Evolutionary conservation across 768 basidiomycete genomes (phyloP).

Genomic region (Psilocybe cyanescens): DNA sequence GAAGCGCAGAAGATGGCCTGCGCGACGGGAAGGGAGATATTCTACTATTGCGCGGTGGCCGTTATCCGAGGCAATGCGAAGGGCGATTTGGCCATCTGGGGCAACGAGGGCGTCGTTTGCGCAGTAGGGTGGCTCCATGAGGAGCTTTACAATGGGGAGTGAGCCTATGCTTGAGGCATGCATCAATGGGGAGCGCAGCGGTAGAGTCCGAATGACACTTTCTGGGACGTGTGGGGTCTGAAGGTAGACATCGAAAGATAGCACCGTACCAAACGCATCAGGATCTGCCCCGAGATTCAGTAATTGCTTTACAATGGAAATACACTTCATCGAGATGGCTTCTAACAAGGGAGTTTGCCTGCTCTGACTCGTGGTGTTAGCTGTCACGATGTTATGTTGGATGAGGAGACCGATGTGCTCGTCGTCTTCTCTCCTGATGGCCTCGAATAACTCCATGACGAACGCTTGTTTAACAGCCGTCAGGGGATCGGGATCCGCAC

Average conservation of each 20-base stretch:
- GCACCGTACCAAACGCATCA: neutral
- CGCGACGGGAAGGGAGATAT: conserved; percentile 10
- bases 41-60: conserved; percentile 10
- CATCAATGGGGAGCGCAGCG: conserved; percentile 1
- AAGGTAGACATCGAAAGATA: neutral
- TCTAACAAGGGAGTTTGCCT: neutral
- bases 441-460: neutral
- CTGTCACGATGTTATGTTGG: conserved; percentile 2
- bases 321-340: conserved; percentile 1
- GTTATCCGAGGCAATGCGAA: conserved; percentile 4
- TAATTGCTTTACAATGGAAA: conserved; percentile 7
- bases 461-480: conserved; percentile 1
- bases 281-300: conserved; percentile 8
- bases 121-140: conserved; percentile 1
- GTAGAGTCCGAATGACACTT: neutral
- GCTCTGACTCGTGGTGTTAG: neutral
- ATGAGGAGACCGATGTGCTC: neutral
- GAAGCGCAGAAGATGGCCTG: conserved; percentile 4
- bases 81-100: conserved; percentile 11
- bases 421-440: conserved; percentile 6
- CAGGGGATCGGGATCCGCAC: neutral
- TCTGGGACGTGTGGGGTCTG: neutral
- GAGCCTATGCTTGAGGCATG: conserved; percentile 3
- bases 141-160: conserved; percentile 10
- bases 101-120: conserved; percentile 11